Conservation (phyloP, 1,139 yeast species). For the Protomyces macrosporus region DNA sequence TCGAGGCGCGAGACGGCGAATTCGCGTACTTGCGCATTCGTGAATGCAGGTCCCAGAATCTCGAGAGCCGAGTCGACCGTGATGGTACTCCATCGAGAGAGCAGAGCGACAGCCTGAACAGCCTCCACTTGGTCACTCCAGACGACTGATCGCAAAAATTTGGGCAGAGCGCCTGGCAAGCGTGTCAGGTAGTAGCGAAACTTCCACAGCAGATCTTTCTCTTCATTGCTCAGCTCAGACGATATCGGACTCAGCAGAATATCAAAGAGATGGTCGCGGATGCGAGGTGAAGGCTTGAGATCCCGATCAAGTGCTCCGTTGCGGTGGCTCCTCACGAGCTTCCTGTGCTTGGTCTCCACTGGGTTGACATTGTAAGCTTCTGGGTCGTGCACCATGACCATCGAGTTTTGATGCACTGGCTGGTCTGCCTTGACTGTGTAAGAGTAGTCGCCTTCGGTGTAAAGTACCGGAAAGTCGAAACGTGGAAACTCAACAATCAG, state of each 20-base stretch:
- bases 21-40: conserved; percentile 55
- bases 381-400: conserved; percentile 56
- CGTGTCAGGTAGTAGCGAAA: conserved; percentile 79
- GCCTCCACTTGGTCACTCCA: conserved; percentile 83
- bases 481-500: conserved; percentile 66
- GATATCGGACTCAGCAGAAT: conserved; percentile 79
- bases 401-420: conserved; percentile 42
- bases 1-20: conserved; percentile 83
- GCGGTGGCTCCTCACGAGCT: conserved; percentile 75
- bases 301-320: conserved; percentile 74
- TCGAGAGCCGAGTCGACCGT: conserved; percentile 93
- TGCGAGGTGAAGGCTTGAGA: conserved; percentile 78
- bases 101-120: conserved; percentile 62
- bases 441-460: conserved; percentile 37
- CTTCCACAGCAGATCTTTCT: conserved; percentile 86
- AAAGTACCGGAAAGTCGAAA: conserved; percentile 77
- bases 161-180: conserved; percentile 66
- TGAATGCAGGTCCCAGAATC: conserved; percentile 67
- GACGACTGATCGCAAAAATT: conserved; percentile 78
- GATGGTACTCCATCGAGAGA: conserved; percentile 63
- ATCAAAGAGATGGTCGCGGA: conserved; percentile 63
- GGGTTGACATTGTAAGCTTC: conserved; percentile 68
- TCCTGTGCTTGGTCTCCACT: conserved; percentile 78
- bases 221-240: conserved; percentile 71
- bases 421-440: conserved; percentile 33